phyloP scores from a whole-genome alignment of 2,329 filamentous ascomycete genomes.

The Fusarium setosum region DNA sequence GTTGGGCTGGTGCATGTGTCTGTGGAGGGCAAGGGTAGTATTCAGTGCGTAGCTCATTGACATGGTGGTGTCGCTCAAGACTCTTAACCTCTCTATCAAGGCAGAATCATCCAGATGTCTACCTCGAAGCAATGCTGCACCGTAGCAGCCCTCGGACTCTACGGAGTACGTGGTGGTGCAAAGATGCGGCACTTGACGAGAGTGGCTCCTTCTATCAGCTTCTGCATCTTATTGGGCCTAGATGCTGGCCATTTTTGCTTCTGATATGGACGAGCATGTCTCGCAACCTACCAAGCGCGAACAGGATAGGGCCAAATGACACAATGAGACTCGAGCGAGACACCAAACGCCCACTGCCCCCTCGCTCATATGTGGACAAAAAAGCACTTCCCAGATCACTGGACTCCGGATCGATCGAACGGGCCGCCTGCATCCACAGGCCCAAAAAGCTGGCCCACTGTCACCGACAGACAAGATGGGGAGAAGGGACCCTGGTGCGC shows the following conservation, averaged over 20 bases:
- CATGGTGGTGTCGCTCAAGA: constrained; percentile 13
- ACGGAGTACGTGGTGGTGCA: constrained; percentile 12
- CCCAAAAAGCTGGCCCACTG: constrained; percentile 19
- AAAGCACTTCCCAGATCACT: constrained; percentile 26
- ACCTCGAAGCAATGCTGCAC: constrained; percentile 16
- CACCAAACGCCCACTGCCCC: too few relatives aligned
- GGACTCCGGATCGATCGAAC: constrained; percentile 29
- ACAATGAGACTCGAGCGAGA: not conserved
- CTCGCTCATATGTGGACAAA: constrained; percentile 2
- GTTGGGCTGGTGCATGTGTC: constrained; percentile 1
- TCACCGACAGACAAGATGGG: constrained; percentile 16
- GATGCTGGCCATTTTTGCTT: constrained; percentile 14
- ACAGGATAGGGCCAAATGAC: not conserved
- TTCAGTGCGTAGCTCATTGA: constrained; percentile 1
- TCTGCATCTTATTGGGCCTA: not conserved
- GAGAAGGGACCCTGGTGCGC: constrained; percentile 10
- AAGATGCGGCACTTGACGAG: constrained; percentile 6
- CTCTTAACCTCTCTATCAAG: constrained; percentile 3
- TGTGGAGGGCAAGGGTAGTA: constrained; percentile 9
- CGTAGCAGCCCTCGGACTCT: constrained; percentile 10
- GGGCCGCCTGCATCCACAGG: constrained; percentile 28
- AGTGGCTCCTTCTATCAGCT: constrained; percentile 10
- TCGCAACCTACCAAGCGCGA: not conserved
- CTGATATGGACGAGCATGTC: not conserved
- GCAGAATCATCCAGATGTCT: not conserved